phyloP scores from a whole-genome alignment of 805 yeast genomes.

The Allodekkera sacchari region DNA sequence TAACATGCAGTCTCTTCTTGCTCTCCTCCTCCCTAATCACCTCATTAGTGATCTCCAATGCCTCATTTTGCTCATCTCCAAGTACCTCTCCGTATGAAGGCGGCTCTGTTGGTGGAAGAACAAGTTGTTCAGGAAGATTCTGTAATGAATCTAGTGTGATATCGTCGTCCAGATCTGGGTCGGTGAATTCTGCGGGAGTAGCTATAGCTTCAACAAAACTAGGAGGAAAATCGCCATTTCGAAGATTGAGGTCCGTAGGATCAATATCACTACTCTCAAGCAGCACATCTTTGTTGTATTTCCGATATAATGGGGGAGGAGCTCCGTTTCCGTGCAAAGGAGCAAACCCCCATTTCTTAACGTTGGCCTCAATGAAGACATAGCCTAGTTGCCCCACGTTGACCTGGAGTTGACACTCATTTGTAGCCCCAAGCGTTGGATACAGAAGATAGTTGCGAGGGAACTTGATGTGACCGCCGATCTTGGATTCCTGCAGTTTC shows the following conservation, averaged over 20 bases:
- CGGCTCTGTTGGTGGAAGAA: constrained; percentile 4
- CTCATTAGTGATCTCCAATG: constrained; percentile 8
- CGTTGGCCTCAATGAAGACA: constrained; percentile 87
- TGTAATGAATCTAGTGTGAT: constrained; percentile 20
- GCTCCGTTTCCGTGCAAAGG: constrained; percentile 80
- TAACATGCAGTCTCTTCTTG: too few relatives aligned
- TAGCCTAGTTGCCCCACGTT: constrained; percentile 89
- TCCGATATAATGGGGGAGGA: constrained; percentile 90
- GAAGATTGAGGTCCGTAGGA: constrained; percentile 33
- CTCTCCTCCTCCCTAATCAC: constrained; percentile 1
- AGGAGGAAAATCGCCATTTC: constrained; percentile 44
- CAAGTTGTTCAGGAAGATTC: constrained; percentile 13
- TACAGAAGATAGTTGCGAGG: constrained; percentile 64
- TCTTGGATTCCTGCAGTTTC: constrained; percentile 69
- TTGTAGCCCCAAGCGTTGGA: constrained; percentile 86
- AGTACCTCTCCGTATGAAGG: constrained; percentile 12
- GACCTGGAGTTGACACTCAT: constrained; percentile 75
- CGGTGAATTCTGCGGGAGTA: constrained; percentile 22
- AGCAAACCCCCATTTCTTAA: constrained; percentile 94
- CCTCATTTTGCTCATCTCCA: constrained; percentile 10
- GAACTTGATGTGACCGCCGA: constrained; percentile 72
- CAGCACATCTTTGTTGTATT: constrained; percentile 68
- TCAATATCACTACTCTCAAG: constrained; percentile 53
- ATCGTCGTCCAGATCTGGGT: constrained; percentile 19
- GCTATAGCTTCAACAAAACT: constrained; percentile 38